Evolutionary conservation across 2,329 filamentous ascomycete genomes (phyloP).

Genomic region (Curvularia eragrostidis): DNA sequence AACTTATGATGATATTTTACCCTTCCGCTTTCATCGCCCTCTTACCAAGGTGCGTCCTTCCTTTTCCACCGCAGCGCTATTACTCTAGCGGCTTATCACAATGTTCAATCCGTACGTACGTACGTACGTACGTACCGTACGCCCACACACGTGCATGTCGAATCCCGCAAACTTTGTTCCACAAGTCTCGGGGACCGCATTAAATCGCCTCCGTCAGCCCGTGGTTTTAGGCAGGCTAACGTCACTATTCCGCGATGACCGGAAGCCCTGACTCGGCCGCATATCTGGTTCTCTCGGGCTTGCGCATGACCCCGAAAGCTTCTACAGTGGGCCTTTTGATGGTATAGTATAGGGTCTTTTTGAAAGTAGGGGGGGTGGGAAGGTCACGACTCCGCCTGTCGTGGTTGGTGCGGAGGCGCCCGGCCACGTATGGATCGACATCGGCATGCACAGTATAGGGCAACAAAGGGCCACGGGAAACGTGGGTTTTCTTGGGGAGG

Average conservation of each 20-base stretch:
- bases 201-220: neutral
- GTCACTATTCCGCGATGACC: neutral
- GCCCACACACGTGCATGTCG: neutral
- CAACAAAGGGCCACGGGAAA: neutral
- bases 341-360: neutral
- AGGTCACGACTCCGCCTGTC: neutral
- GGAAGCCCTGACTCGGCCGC: neutral
- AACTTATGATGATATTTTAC: conserved; percentile 13
- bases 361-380: neutral
- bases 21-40: neutral
- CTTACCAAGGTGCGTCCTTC: neutral
- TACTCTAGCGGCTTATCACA: neutral
- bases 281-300: conserved; percentile 3
- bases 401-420: conserved; percentile 16
- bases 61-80: neutral
- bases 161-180: neutral
- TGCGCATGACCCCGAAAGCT: conserved; percentile 5
- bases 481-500: neutral
- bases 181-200: neutral
- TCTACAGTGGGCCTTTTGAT: neutral
- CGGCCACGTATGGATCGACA: neutral
- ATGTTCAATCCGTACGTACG: neutral
- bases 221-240: neutral
- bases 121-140: too few relatives aligned
- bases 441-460: neutral